Evolutionary conservation across 169 alveolate species (phyloP), one percentile per base, ranked within the genome.

Genomic region (Plasmodium billcollinsi): DNA sequence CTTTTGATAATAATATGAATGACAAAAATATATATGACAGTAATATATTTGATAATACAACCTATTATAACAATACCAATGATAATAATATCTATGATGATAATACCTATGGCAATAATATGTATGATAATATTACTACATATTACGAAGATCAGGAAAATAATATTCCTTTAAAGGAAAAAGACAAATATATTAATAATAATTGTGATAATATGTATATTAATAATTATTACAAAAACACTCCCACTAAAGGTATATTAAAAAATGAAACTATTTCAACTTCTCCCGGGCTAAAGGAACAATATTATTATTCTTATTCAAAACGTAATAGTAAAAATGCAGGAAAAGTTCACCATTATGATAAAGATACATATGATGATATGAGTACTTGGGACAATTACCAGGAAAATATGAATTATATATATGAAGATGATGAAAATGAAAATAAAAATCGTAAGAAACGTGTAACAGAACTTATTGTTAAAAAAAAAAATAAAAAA

Each of bases 291-390:
- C 45, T 59, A 33, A n/a, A 49, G 29, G 91, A 71, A 20, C 69
- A 70, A 39, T 83, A 83, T 58, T 83, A 83, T 70, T 83, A 83
- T 83, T 70, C 91, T 15, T 83, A 83, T 83, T 70, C 91, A 52
- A 33, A 70, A 20, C 15, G 39, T 67, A 65, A 70, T 15, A 43
- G 70, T 14, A 49, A 43, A 65, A 58, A 66, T 39, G 12, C 20
- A 26, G 69, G 59, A 83, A 72, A 21, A 14, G 24, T 1, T 56
- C 18, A 18, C 21, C 65, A 56, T 52, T 14, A 52, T 15, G 62
- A 52, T 52, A 52, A 52, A 39, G 47, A 39, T 39, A 39, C 47
- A 12, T 56, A 56, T 56, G 20, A 56, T 56, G 24, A 56, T 18
- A 56, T 56, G 24, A 21, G 11, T 56, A 18, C 18, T n/a, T 56